These are phyloP conservation scores for Arthroderma sp. DNA, from an alignment of 2,329 filamentous ascomycete genomes.

Conservation along the genomic window DNA sequence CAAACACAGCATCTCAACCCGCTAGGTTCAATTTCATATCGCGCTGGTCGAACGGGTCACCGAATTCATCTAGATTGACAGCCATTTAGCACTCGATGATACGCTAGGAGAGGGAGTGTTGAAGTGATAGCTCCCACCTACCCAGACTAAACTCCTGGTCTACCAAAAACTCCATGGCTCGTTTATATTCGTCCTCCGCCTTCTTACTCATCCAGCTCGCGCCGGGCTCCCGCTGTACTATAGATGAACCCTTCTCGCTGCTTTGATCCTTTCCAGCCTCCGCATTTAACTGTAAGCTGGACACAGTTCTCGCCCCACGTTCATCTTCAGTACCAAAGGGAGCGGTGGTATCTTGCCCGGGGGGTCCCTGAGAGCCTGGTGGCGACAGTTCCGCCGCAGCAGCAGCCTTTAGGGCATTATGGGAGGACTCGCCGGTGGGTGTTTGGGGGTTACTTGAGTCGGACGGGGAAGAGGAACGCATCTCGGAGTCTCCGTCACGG, in stretches of 20 bases:
- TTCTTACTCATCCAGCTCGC: slow-evolving; percentile 44
- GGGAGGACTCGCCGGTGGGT: slow-evolving; percentile 21
- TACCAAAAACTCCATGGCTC: slow-evolving; percentile 37
- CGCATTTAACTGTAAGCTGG: slow-evolving; percentile 2
- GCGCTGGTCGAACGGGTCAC: slow-evolving; percentile 33
- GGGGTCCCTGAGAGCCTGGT: slow-evolving; percentile 38
- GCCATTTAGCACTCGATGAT: not conserved
- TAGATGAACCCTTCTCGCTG: slow-evolving; percentile 3
- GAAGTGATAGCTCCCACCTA: slow-evolving; percentile 17
- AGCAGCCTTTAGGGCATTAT: slow-evolving; percentile 13
- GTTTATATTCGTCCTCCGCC: slow-evolving; percentile 41
- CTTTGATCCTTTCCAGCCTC: not conserved
- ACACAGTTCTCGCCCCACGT: not conserved
- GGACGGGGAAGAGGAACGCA: slow-evolving; percentile 37
- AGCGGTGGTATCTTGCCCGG: slow-evolving; percentile 10
- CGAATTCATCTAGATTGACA: slow-evolving; percentile 27
- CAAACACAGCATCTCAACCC: not conserved
- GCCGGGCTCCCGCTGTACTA: slow-evolving; percentile 29
- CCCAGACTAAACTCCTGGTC: slow-evolving; percentile 40
- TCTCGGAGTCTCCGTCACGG: slow-evolving; percentile 43
- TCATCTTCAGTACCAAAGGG: slow-evolving; percentile 5
- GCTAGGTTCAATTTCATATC: slow-evolving; percentile 17
- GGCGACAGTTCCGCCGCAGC: slow-evolving; percentile 39
- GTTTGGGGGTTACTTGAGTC: slow-evolving; percentile 30
- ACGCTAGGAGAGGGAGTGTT: not conserved